These are phyloP conservation scores for Artemisia tridentata DNA, from an alignment of 129 eudicot genomes.

Conservation along the genomic window DNA sequence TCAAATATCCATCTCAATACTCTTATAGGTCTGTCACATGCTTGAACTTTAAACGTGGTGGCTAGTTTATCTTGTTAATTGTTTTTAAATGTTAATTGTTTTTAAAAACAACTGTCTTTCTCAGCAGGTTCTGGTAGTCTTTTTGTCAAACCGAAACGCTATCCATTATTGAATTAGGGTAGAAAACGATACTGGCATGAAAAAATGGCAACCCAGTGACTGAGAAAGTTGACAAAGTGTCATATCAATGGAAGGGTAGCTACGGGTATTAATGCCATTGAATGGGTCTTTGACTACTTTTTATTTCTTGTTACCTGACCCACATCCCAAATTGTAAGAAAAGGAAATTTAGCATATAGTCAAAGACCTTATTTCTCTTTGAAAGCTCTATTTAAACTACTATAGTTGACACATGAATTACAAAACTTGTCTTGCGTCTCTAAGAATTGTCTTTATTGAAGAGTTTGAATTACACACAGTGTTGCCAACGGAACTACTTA, in stretches of 20 bases:
- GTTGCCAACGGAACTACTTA: neutral
- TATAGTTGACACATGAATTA: slow-evolving; percentile 6
- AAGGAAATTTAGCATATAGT: slow-evolving; percentile 4
- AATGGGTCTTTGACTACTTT: slow-evolving; percentile 24
- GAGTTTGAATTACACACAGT: neutral
- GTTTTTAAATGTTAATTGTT: neutral
- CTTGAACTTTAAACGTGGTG: neutral
- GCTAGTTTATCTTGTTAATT: slow-evolving; percentile 5
- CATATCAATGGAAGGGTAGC: slow-evolving; percentile 20
- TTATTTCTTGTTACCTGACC: slow-evolving; percentile 23
- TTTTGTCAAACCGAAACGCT: slow-evolving; percentile 17
- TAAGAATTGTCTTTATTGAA: neutral
- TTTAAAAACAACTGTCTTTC: neutral
- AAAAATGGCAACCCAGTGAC: slow-evolving; percentile 26
- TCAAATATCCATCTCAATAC: too few relatives aligned
- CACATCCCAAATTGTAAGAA: slow-evolving; percentile 8
- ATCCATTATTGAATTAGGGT: slow-evolving; percentile 21
- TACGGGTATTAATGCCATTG: slow-evolving; percentile 16
- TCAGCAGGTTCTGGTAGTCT: neutral
- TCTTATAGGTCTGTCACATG: neutral
- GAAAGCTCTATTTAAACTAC: slow-evolving; percentile 24
- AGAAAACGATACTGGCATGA: slow-evolving; percentile 25
- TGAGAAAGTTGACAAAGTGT: slow-evolving; percentile 27
- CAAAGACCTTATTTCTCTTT: slow-evolving; percentile 24
- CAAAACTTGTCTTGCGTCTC: neutral